Evolutionary conservation across 2,329 filamentous ascomycete genomes (phyloP), one percentile per base, ranked within the genome.

Genomic region (Bimuria novae-zelandiae): DNA sequence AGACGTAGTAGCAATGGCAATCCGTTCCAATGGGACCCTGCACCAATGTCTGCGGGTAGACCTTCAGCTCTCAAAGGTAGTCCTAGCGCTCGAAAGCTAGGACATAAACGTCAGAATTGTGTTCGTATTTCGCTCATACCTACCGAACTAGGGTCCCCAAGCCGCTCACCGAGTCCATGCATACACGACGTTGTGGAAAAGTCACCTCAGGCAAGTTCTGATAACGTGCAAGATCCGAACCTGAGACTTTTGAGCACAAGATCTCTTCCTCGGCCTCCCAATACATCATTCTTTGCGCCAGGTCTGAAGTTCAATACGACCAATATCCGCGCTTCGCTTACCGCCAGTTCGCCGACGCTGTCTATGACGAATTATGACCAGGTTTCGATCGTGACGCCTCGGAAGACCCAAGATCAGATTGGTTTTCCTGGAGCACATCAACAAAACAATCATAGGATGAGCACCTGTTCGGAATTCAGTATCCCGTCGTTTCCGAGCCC

Each of bases 401-500:
- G 48, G 12, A 35, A 17, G 36, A 55, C 21, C 23, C 54, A 40
- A 2, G 51, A 54, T 3, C 43, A 54, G 7, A 53, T 57, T 14
- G 36, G 54, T 7, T 39, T 60, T 14, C 51, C 56, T 2, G 49
- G 56, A 4, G 40, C 57, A 1, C 55, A 55, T 8, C 45, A 55
- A 8, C 52, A 51, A 4, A 54, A 63, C n/a, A 55, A 54, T 4
- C 58, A 65, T 21, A 61, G 64, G 7, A 12, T 67, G 22, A 73
- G 69, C 39, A 61, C 48, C 5, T 58, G 62, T 8, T 70, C 68
- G 10, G 49, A 68, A 2, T 69, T 74, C 56, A 73, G 62, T 44
- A 72, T 77, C 39, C 71, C 73, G 2, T 68, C 51, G 3, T 75
- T 78, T 78, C 89, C 92, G 74, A 96, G 79, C 7, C 87, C 85